A percentile compares a stretch with the other conserved stretches of the same genome.
Conservation (phyloP, 148 eudicot genomes). For the Silene conica region DNA sequence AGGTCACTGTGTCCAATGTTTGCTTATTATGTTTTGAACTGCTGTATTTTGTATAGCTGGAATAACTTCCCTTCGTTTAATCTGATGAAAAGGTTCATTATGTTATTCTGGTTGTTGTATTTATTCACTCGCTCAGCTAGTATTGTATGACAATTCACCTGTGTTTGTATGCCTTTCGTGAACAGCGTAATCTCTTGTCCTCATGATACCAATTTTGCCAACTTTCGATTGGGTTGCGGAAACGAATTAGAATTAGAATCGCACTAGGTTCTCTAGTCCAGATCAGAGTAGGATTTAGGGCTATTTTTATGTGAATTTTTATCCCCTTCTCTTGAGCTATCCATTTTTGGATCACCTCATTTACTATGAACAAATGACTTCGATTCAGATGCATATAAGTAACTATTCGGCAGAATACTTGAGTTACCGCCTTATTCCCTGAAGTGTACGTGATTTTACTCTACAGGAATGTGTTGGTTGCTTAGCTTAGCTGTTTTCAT, state of each 20-base stretch:
- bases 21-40: background rate
- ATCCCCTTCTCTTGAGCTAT: too few relatives aligned
- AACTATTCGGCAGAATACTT: background rate
- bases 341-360: too few relatives aligned
- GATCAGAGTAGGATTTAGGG: too few relatives aligned
- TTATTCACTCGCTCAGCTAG: background rate
- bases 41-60: background rate
- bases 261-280: too few relatives aligned
- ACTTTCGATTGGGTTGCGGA: too few relatives aligned
- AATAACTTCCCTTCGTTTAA: background rate
- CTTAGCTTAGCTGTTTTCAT: background rate
- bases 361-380: background rate
- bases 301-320: too few relatives aligned
- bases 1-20: background rate
- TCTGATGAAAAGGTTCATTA: background rate
- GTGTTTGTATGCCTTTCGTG: background rate
- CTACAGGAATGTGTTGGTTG: background rate
- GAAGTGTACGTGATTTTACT: background rate
- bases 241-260: too few relatives aligned
- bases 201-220: too few relatives aligned
- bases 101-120: background rate
- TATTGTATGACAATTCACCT: background rate
- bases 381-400: background rate
- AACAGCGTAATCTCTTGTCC: too few relatives aligned
- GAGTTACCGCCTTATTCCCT: background rate